phyloP scores from a whole-genome alignment of 1,284 basidiomycete species.

The Takashimella tepidaria region DNA sequence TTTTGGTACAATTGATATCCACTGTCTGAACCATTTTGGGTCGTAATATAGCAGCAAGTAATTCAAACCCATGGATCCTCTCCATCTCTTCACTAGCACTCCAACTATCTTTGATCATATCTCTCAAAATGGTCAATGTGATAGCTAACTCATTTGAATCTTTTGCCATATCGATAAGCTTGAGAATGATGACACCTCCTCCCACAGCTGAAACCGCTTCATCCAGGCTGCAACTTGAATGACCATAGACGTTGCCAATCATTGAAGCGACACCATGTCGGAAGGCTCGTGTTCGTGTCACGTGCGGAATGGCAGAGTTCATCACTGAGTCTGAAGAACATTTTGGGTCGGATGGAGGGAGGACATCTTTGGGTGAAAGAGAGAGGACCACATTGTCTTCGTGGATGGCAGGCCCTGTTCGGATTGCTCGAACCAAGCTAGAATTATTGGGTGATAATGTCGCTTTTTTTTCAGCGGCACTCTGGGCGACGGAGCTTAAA shows the following conservation, averaged over 20 bases:
- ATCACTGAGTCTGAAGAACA: constrained; percentile 15
- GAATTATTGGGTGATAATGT: constrained; percentile 35
- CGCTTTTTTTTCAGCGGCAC: constrained; percentile 26
- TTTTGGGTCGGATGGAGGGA: neutral
- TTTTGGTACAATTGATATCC: constrained; percentile 68
- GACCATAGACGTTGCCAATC: constrained; percentile 59
- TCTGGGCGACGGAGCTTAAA: constrained; percentile 35
- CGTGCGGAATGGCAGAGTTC: constrained; percentile 40
- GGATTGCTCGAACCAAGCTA: constrained; percentile 43
- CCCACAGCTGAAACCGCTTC: constrained; percentile 75
- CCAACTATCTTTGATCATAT: constrained; percentile 78
- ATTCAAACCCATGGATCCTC: constrained; percentile 76
- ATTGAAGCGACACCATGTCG: constrained; percentile 40
- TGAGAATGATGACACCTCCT: constrained; percentile 68
- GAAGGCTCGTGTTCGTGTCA: constrained; percentile 27
- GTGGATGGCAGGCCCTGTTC: constrained; percentile 36
- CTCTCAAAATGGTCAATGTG: constrained; percentile 66
- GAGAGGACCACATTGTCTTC: constrained; percentile 45
- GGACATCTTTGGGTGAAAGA: constrained; percentile 36
- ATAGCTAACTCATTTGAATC: constrained; percentile 67
- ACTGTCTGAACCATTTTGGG: constrained; percentile 66
- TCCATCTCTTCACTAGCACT: constrained; percentile 90
- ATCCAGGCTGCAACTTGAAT: constrained; percentile 64
- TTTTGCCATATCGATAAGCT: constrained; percentile 72
- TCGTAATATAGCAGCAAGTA: constrained; percentile 68